These are phyloP conservation scores for Colletotrichum paranaense DNA, from an alignment of 2,329 filamentous ascomycete genomes.

Conservation along the genomic window DNA sequence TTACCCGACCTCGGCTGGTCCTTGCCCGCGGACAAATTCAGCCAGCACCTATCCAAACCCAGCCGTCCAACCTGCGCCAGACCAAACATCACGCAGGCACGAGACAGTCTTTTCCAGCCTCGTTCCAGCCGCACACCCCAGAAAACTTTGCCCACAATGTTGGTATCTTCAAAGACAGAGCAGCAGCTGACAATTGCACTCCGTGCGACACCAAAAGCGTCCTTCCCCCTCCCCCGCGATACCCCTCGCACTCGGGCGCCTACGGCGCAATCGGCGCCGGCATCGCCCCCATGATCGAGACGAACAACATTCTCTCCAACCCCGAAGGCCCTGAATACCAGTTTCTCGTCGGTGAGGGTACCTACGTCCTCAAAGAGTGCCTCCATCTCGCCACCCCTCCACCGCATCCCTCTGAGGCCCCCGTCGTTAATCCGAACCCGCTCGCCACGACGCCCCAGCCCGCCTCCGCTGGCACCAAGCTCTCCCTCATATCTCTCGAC, in stretches of 20 bases:
- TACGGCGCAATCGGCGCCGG: slow-evolving; percentile 77
- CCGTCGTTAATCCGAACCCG: slow-evolving; percentile 88
- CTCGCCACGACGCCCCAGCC: slow-evolving; percentile 86
- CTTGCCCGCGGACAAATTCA: not conserved
- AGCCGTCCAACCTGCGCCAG: not conserved
- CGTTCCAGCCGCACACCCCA: not conserved
- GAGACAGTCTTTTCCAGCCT: not conserved
- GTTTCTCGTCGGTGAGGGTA: slow-evolving; percentile 95
- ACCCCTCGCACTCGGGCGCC: slow-evolving; percentile 79
- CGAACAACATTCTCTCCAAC: slow-evolving; percentile 87
- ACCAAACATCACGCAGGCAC: not conserved
- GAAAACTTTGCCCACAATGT: not conserved
- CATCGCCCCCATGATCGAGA: slow-evolving; percentile 85
- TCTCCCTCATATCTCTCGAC: slow-evolving; percentile 81
- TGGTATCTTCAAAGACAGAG: not conserved
- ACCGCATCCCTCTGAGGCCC: slow-evolving; percentile 93
- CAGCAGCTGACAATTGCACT: slow-evolving; percentile 5
- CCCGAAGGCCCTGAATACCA: slow-evolving; percentile 87
- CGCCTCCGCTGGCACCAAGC: slow-evolving; percentile 85
- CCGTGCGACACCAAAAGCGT: slow-evolving; percentile 65
- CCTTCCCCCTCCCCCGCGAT: slow-evolving; percentile 86
- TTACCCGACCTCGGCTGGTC: not conserved
- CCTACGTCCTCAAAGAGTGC: slow-evolving; percentile 91
- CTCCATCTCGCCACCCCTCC: slow-evolving; percentile 93
- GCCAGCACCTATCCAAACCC: not conserved